Evolutionary conservation across 2,329 filamentous ascomycete species (phyloP).

Genomic region (Fusarium pseudonygamai): DNA sequence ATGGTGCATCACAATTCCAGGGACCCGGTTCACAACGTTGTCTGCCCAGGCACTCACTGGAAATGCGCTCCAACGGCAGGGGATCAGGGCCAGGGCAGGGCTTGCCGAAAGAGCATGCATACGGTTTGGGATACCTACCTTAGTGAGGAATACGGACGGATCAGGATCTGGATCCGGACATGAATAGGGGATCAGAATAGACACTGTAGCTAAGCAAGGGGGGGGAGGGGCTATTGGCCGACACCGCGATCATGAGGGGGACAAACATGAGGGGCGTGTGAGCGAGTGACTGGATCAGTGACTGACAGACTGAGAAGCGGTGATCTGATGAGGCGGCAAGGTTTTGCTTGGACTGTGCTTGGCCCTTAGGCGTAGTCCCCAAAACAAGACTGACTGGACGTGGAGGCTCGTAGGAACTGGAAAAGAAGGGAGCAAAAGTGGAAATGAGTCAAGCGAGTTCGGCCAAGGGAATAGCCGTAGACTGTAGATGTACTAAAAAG

Average conservation of each 20-base stretch:
- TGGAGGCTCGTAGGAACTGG: neutral
- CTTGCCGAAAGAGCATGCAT: conserved; percentile 16
- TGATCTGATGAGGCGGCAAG: conserved; percentile 27
- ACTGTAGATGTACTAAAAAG: neutral
- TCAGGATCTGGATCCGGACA: neutral
- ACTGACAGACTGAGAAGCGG: neutral
- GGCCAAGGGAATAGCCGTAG: conserved; percentile 5
- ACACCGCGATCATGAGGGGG: neutral
- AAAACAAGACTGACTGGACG: neutral
- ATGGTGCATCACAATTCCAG: conserved; percentile 17
- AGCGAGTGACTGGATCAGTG: neutral
- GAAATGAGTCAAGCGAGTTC: conserved; percentile 19
- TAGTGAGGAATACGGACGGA: neutral
- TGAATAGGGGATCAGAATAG: neutral
- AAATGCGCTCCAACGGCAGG: neutral
- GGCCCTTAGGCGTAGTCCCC: neutral
- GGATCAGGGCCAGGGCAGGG: conserved; percentile 24
- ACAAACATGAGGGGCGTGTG: conserved; percentile 1
- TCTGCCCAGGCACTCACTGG: neutral
- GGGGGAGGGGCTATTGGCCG: neutral
- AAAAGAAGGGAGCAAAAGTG: conserved; percentile 9
- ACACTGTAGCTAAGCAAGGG: neutral
- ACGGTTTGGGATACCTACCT: neutral
- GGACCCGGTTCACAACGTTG: conserved; percentile 25
- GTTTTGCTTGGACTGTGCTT: conserved; percentile 29